Percentiles rank a stretch among this genome's conserved stretches.
phyloP scores from a whole-genome alignment of 495 filamentous ascomycete genomes.

The Neurospora sp. region DNA sequence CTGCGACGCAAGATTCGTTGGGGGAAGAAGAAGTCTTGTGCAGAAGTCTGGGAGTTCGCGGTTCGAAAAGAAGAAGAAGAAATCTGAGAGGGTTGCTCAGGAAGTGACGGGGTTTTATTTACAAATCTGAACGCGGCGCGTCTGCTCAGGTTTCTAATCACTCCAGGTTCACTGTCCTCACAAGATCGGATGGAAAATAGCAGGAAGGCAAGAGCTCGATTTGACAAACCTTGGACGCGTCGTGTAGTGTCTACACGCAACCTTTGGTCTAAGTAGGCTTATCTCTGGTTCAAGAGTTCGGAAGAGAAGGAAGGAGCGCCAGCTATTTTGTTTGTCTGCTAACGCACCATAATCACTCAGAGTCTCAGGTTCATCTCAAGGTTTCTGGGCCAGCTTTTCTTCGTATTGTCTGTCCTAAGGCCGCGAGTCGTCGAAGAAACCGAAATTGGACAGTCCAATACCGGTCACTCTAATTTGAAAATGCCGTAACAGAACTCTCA shows the following conservation, averaged over 20 bases:
- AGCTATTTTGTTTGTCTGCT: not conserved
- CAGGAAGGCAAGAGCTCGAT: not conserved
- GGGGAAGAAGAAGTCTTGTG: not conserved
- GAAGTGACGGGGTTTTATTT: not conserved
- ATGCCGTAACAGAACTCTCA: not conserved
- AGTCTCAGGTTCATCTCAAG: not conserved
- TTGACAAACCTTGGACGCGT: not conserved
- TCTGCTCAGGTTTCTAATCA: not conserved
- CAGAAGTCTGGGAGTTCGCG: not conserved
- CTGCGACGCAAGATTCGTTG: not conserved
- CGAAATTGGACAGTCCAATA: not conserved
- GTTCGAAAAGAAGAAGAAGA: not conserved
- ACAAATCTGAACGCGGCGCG: not conserved
- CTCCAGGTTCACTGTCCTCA: not conserved
- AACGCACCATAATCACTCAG: not conserved
- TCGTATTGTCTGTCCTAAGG: not conserved
- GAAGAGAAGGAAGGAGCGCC: not conserved
- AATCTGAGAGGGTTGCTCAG: not conserved
- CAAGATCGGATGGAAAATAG: not conserved
- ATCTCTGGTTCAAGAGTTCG: not conserved
- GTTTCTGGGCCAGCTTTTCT: not conserved
- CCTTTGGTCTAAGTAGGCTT: not conserved
- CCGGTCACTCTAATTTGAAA: not conserved
- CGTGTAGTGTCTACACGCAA: not conserved
- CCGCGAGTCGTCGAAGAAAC: not conserved